Percentiles rank a stretch among this genome's conserved stretches.
Conservation (phyloP, 2,329 filamentous ascomycete species). For the Fusarium subglutinans region DNA sequence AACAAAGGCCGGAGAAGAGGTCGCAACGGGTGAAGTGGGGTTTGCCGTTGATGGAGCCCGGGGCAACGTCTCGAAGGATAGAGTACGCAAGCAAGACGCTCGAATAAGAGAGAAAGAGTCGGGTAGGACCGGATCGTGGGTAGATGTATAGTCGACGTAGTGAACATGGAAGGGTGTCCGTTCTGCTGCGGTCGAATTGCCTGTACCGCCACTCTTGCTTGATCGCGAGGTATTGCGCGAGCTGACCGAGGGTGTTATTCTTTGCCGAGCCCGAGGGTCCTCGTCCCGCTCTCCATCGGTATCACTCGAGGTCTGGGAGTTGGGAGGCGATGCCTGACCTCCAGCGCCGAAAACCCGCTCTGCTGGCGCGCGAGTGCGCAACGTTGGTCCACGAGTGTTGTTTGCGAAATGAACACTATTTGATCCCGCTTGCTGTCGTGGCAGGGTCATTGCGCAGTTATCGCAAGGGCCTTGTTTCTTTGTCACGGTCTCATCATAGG, state of each 20-base stretch:
- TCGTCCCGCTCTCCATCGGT: constrained; percentile 62
- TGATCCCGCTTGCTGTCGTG: constrained; percentile 49
- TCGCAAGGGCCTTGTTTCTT: constrained; percentile 72
- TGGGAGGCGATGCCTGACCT: constrained; percentile 60
- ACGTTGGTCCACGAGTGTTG: constrained; percentile 62
- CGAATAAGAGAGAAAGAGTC: constrained; percentile 74
- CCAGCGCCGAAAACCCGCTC: constrained; percentile 64
- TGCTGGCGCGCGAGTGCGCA: constrained; percentile 69
- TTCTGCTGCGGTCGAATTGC: constrained; percentile 59
- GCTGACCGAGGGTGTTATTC: constrained; percentile 55
- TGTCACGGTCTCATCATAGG: constrained; percentile 72
- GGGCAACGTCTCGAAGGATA: constrained; percentile 73
- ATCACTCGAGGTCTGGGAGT: constrained; percentile 62
- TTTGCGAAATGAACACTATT: constrained; percentile 44
- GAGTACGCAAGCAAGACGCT: constrained; percentile 71
- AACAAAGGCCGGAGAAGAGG: constrained; percentile 59
- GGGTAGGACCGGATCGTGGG: constrained; percentile 69
- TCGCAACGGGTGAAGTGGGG: constrained; percentile 49
- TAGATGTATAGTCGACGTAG: constrained; percentile 74
- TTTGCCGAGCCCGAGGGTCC: constrained; percentile 51
- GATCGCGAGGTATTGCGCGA: constrained; percentile 61
- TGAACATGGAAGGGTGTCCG: constrained; percentile 65
- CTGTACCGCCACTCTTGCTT: constrained; percentile 56
- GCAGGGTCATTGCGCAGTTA: constrained; percentile 74
- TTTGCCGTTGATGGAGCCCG: constrained; percentile 59